Evolutionary conservation across 768 basidiomycete species (phyloP).

Genomic region (Kwoniella sp.): DNA sequence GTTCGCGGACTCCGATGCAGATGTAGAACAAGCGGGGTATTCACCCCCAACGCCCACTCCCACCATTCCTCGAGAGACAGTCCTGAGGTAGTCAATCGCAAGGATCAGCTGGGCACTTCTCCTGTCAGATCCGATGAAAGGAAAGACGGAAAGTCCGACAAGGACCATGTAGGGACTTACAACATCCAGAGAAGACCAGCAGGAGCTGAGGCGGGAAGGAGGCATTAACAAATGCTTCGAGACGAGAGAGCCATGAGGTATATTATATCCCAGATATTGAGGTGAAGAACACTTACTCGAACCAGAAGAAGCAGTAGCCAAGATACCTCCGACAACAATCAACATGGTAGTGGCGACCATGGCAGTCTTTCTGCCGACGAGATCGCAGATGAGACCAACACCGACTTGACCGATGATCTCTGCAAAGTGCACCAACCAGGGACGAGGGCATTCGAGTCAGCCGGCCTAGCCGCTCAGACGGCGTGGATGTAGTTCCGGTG

Average conservation of each 20-base stretch:
- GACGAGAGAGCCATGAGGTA: no score
- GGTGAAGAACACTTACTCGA: constrained; percentile 61
- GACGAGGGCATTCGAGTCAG: not conserved
- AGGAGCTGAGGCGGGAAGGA: constrained; percentile 32
- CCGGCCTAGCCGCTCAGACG: no score
- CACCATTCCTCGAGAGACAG: constrained; percentile 64
- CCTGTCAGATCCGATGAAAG: no score
- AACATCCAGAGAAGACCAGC: constrained; percentile 73
- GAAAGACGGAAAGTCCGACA: no score
- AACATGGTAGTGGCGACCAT: constrained; percentile 68
- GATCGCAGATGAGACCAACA: constrained; percentile 72
- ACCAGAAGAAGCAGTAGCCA: constrained; percentile 71
- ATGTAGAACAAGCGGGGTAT: constrained; percentile 72
- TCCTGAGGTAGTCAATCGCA: constrained; percentile 47
- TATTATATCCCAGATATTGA: not conserved
- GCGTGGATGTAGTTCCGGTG: no score
- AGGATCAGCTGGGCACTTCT: no score
- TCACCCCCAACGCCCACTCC: constrained; percentile 72
- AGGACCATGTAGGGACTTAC: constrained; percentile 7
- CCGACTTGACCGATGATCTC: constrained; percentile 48
- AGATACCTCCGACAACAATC: constrained; percentile 70
- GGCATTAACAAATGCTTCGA: not conserved
- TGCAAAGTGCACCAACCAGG: not conserved
- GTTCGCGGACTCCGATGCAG: constrained; percentile 72
- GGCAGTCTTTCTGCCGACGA: constrained; percentile 73